Conservation (phyloP, 73 alveolate genomes). For the Symbiodinium pilosum region DNA sequence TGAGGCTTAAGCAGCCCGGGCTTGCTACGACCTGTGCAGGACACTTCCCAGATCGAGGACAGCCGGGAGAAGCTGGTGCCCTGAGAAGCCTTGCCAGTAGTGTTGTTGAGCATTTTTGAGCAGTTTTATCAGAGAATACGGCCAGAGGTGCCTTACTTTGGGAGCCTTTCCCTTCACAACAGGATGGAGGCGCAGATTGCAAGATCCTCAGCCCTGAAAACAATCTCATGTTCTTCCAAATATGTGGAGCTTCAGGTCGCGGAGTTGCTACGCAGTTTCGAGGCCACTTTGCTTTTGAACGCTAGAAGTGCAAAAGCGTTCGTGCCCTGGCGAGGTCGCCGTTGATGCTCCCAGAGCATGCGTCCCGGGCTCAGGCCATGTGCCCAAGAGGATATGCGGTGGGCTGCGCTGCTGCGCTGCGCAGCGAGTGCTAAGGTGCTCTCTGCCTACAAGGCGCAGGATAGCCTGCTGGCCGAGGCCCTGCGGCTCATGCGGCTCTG, state of each 20-base stretch:
- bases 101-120: too few relatives aligned
- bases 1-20: neutral
- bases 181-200: conserved; percentile 16
- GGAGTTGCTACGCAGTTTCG: neutral
- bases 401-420: too few relatives aligned
- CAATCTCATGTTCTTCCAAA: neutral
- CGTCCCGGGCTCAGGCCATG: neutral
- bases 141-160: neutral
- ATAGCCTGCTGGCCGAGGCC: conserved; percentile 52
- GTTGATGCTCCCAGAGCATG: neutral
- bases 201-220: neutral
- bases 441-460: conserved; percentile 39
- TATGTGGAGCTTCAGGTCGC: neutral
- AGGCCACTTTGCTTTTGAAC: neutral
- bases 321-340: neutral
- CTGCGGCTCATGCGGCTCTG: neutral
- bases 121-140: too few relatives aligned
- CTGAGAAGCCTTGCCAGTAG: too few relatives aligned
- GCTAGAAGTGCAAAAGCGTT: neutral
- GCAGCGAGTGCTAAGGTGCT: conserved; percentile 20
- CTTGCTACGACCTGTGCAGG: neutral
- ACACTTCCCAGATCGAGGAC: neutral
- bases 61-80: neutral
- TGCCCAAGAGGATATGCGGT: too few relatives aligned
- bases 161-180: neutral